Evolutionary conservation across 495 filamentous ascomycete species (phyloP).

Genomic region (Penicillium bovifimosum): DNA sequence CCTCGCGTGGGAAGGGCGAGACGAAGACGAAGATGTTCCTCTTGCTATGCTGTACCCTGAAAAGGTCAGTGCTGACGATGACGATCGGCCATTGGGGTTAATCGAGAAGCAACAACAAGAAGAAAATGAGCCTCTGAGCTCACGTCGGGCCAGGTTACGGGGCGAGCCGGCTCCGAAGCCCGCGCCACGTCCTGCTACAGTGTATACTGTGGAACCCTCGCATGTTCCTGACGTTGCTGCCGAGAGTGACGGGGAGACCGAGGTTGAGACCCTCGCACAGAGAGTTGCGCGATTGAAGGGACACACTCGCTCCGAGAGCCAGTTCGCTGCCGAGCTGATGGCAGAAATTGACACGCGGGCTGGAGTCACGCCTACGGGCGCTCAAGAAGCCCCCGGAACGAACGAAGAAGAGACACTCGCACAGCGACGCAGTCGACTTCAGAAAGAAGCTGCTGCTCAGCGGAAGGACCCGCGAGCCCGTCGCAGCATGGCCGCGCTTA

Average conservation of each 20-base stretch:
- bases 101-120: constrained; percentile 82
- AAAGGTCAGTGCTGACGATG: constrained; percentile 49
- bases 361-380: constrained; percentile 16
- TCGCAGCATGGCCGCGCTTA: constrained; percentile 66
- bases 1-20: constrained; percentile 83
- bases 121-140: constrained; percentile 84
- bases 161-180: constrained; percentile 41
- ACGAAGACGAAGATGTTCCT: constrained; percentile 73
- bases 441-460: constrained; percentile 54
- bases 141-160: constrained; percentile 69
- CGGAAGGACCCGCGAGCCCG: constrained; percentile 33
- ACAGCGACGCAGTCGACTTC: constrained; percentile 75
- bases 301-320: constrained; percentile 55
- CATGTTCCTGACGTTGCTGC: constrained; percentile 13
- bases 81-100: constrained; percentile 70
- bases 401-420: constrained; percentile 79
- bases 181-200: constrained; percentile 33
- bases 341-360: constrained; percentile 59
- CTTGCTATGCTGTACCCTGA: constrained; percentile 72
- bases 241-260: constrained; percentile 58
- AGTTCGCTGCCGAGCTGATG: constrained; percentile 76
- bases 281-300: constrained; percentile 65
- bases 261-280: constrained; percentile 77
- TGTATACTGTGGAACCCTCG: constrained; percentile 27
- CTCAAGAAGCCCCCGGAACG: background rate